Conservation (phyloP, 2,329 filamentous ascomycete genomes). For the Allantophomopsis lycopodina region DNA sequence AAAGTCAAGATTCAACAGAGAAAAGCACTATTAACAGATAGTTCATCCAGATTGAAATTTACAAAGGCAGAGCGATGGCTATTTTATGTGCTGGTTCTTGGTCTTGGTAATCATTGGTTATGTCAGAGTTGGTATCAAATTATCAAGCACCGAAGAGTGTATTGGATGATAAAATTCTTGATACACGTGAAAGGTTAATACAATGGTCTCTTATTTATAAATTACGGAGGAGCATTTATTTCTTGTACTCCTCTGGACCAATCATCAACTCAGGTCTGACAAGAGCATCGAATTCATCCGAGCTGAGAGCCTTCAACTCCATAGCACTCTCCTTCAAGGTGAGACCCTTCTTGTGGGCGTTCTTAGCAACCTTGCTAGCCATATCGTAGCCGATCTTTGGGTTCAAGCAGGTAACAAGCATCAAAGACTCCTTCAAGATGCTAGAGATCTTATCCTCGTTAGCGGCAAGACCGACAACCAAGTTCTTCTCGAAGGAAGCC, state of each 20-base stretch:
- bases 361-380: slow-evolving; percentile 95
- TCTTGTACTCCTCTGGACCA: slow-evolving; percentile 51
- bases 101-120: too few relatives aligned
- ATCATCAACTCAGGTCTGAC: slow-evolving; percentile 95
- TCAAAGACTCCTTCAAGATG: slow-evolving; percentile 89
- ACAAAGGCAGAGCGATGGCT: too few relatives aligned
- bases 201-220: too few relatives aligned
- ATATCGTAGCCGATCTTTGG: slow-evolving; percentile 96
- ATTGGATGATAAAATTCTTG: too few relatives aligned
- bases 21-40: too few relatives aligned
- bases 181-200: too few relatives aligned
- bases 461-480: slow-evolving; percentile 75
- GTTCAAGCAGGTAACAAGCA: slow-evolving; percentile 97
- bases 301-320: slow-evolving; percentile 79
- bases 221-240: too few relatives aligned
- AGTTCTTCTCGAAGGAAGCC: slow-evolving; percentile 88
- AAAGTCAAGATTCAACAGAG: too few relatives aligned
- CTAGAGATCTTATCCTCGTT: slow-evolving; percentile 86
- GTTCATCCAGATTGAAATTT: too few relatives aligned
- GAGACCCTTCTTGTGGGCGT: slow-evolving; percentile 95
- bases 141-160: too few relatives aligned
- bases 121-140: too few relatives aligned
- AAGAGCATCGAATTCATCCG: slow-evolving; percentile 79
- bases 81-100: too few relatives aligned
- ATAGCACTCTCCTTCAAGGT: slow-evolving; percentile 90